Conservation (phyloP, 257 asterid species). For the Solanum arcanum region DNA sequence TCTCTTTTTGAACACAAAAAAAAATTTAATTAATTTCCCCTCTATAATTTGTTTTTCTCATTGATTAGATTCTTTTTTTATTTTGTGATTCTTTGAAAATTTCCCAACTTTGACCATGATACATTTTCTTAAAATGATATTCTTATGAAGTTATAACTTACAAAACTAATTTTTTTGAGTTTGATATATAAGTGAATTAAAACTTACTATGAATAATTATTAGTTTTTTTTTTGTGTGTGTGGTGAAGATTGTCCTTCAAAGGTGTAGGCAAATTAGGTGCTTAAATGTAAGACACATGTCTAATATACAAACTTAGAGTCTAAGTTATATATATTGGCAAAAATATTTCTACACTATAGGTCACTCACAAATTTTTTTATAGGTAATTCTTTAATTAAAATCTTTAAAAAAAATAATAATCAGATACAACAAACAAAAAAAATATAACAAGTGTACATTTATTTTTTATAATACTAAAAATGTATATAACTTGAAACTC, state of each 20-base stretch:
- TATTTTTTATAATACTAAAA: neutral
- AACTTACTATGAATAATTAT: neutral
- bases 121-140: neutral
- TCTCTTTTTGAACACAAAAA: neutral
- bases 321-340: neutral
- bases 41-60: neutral
- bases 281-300: neutral
- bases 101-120: neutral
- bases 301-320: neutral
- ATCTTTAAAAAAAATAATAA: neutral
- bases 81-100: neutral
- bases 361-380: neutral
- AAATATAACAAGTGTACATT: neutral
- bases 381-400: neutral
- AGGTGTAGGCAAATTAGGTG: neutral
- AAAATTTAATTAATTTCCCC: neutral
- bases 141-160: neutral
- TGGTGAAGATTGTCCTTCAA: neutral
- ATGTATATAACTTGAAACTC: neutral
- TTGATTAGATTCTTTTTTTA: neutral
- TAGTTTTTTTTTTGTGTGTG: neutral
- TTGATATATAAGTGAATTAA: neutral
- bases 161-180: neutral
- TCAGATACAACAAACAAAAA: neutral
- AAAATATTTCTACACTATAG: neutral